These are phyloP conservation scores for Adansonia grandidieri DNA, from an alignment of 441 rosid genomes.

Conservation along the genomic window DNA sequence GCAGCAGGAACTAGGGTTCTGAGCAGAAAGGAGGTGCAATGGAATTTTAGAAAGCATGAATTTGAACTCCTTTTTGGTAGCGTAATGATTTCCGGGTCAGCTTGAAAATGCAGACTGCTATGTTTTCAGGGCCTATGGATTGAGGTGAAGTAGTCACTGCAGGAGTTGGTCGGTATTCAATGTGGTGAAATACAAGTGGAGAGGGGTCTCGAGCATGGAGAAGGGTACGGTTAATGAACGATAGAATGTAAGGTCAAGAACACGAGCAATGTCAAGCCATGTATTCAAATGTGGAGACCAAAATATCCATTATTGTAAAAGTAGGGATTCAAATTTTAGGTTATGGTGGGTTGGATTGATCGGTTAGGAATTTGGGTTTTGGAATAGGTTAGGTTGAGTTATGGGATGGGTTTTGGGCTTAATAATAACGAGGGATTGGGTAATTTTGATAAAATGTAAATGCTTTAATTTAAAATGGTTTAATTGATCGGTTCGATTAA, in stretches of 20 bases:
- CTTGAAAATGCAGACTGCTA: constrained; percentile 73
- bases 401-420: no score
- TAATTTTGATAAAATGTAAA: no score
- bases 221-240: constrained; percentile 84
- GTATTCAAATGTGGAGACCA: constrained; percentile 90
- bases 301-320: constrained; percentile 55
- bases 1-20: no score
- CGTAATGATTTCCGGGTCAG: constrained; percentile 46
- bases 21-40: no score
- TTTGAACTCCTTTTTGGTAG: no score
- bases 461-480: no score
- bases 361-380: no score
- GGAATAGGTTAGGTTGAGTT: no score
- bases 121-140: constrained; percentile 46
- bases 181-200: constrained; percentile 66
- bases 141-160: constrained; percentile 48
- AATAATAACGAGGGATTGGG: no score
- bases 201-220: constrained; percentile 93
- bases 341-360: no score
- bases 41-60: no score
- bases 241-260: constrained; percentile 68
- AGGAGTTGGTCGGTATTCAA: constrained; percentile 88
- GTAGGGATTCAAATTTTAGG: background rate
- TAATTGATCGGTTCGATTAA: no score
- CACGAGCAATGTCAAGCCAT: constrained; percentile 96